Percentiles rank a stretch among this genome's conserved stretches.
Conservation (phyloP, 345 rosid species). For the Melastoma malabathricum region DNA sequence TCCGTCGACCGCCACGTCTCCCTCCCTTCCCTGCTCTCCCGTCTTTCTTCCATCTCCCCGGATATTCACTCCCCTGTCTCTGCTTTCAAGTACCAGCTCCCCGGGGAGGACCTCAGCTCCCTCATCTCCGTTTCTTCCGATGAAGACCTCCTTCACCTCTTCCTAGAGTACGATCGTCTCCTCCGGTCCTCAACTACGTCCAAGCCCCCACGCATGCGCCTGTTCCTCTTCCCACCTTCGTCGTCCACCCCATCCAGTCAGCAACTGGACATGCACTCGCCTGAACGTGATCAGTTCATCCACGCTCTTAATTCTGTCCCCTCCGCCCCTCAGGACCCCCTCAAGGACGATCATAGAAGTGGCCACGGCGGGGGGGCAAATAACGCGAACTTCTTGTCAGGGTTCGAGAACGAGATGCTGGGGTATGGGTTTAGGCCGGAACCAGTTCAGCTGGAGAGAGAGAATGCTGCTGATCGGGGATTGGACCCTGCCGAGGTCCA, state of each 20-base stretch:
- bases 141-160: slow-evolving; percentile 58
- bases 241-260: slow-evolving; percentile 3
- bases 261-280: slow-evolving; percentile 26
- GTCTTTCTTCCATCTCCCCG: slow-evolving; percentile 26
- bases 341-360: too few species aligned
- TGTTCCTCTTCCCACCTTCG: slow-evolving; percentile 29
- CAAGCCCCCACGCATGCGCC: slow-evolving; percentile 37
- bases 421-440: too few species aligned
- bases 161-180: slow-evolving; percentile 48
- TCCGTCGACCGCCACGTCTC: slow-evolving; percentile 35
- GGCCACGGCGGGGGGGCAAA: too few species aligned
- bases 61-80: slow-evolving; percentile 13
- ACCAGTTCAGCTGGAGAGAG: slow-evolving; percentile 12
- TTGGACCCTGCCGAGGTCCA: slow-evolving; percentile 36
- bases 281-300: slow-evolving; percentile 31
- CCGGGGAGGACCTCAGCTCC: slow-evolving; percentile 60
- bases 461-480: slow-evolving; percentile 31
- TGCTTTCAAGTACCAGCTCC: slow-evolving; percentile 52
- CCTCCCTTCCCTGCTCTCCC: slow-evolving; percentile 22
- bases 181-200: slow-evolving; percentile 15
- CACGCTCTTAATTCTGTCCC: slow-evolving; percentile 38
- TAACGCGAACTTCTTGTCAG: too few species aligned
- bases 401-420: too few species aligned
- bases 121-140: slow-evolving; percentile 52
- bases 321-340: too few species aligned